phyloP scores from a whole-genome alignment of 1,284 basidiomycete species.

The Irpex sp. region DNA sequence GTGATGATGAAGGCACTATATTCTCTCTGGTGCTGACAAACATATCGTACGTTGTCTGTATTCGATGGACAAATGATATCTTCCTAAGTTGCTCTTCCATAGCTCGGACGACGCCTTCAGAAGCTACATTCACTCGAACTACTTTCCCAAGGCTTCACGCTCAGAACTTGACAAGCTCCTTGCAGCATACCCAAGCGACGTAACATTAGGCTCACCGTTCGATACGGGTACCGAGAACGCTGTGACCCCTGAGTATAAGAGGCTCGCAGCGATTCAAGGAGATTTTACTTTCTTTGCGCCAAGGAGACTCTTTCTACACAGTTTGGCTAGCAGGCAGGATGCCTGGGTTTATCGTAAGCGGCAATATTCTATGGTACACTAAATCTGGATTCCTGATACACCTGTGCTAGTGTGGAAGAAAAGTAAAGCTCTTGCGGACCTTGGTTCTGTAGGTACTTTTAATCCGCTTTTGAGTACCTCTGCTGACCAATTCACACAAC shows the following conservation, averaged over 20 bases:
- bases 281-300: slow-evolving; percentile 51
- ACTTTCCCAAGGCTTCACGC: slow-evolving; percentile 28
- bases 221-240: slow-evolving; percentile 41
- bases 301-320: slow-evolving; percentile 28
- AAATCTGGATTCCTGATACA: not conserved
- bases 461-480: not conserved
- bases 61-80: not conserved
- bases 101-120: slow-evolving; percentile 30
- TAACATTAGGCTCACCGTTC: slow-evolving; percentile 48
- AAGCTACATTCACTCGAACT: slow-evolving; percentile 24
- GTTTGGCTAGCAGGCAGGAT: slow-evolving; percentile 37
- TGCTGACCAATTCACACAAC: no score
- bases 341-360: slow-evolving; percentile 46
- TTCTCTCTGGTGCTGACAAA: slow-evolving; percentile 42
- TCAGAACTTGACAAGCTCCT: slow-evolving; percentile 31
- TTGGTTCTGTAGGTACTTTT: slow-evolving; percentile 38
- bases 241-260: slow-evolving; percentile 46
- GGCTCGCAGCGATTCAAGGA: slow-evolving; percentile 45
- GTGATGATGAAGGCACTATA: slow-evolving; percentile 51
- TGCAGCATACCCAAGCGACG: slow-evolving; percentile 38
- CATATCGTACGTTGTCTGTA: slow-evolving; percentile 41
- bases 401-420: no score
- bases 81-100: not conserved
- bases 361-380: not conserved
- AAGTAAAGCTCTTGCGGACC: slow-evolving; percentile 34